Conservation (phyloP, 1,139 yeast species). For the Dujonia santamariae region DNA sequence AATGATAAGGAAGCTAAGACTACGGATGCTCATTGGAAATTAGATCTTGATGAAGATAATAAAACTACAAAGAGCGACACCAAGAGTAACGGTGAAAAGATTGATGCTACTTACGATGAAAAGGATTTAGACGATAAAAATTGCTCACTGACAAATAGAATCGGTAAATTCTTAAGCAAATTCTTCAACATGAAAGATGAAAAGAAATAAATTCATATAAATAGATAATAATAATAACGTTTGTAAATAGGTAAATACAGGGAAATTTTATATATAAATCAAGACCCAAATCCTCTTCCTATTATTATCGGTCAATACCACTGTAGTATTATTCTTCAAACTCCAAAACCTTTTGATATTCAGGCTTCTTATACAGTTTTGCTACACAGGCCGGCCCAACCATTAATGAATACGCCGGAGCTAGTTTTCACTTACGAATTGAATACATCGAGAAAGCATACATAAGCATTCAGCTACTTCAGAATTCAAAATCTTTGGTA, state of each 20-base stretch:
- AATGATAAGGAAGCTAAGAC: constrained; percentile 78
- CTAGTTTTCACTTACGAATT: too few relatives aligned
- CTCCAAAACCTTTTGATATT: too few relatives aligned
- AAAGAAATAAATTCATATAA: too few relatives aligned
- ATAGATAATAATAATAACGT: too few relatives aligned
- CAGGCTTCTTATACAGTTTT: too few relatives aligned
- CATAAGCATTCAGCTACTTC: too few relatives aligned
- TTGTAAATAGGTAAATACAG: constrained; percentile 9
- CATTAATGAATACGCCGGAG: too few relatives aligned
- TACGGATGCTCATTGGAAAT: constrained; percentile 56
- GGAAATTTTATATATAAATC: constrained; percentile 1
- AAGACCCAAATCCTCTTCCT: not conserved
- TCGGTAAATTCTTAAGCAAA: constrained; percentile 61
- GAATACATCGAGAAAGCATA: too few relatives aligned
- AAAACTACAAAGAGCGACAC: constrained; percentile 16
- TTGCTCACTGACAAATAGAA: constrained; percentile 37
- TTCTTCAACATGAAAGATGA: constrained; percentile 55
- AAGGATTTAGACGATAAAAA: constrained; percentile 56
- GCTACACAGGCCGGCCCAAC: too few relatives aligned
- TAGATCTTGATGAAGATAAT: constrained; percentile 27
- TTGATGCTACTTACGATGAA: constrained; percentile 21
- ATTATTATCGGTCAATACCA: not conserved
- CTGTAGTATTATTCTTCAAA: too few relatives aligned
- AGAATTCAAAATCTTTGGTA: too few relatives aligned
- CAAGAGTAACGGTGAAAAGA: constrained; percentile 12